Conservation (phyloP, 805 yeast species). For the Tetrapisispora nanseiensis region DNA sequence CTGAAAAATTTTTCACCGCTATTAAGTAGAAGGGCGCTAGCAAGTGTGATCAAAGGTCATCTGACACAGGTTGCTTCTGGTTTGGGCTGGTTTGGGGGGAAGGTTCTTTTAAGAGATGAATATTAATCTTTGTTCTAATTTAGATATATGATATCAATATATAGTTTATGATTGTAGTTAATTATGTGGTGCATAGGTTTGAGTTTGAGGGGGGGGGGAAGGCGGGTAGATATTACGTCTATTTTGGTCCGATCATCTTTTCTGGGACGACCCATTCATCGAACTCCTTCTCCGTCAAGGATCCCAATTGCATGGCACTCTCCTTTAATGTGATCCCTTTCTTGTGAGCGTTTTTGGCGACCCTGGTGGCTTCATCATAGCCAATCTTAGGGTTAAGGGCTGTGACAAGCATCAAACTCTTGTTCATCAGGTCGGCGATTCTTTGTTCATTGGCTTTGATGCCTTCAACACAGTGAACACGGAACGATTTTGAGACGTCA, state of each 20-base stretch:
- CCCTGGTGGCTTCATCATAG: slow-evolving; percentile 93
- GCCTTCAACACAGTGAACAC: slow-evolving; percentile 91
- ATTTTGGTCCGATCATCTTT: slow-evolving; percentile 85
- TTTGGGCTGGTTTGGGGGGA: too few species aligned
- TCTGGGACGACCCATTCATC: slow-evolving; percentile 97
- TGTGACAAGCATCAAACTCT: slow-evolving; percentile 95
- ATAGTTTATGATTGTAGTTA: too few species aligned
- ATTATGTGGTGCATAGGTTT: too few species aligned
- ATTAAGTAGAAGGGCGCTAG: background rate
- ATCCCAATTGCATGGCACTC: slow-evolving; percentile 86
- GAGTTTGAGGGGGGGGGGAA: too few species aligned
- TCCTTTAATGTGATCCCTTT: slow-evolving; percentile 93
- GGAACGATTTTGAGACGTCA: slow-evolving; percentile 84
- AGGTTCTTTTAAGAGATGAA: too few species aligned
- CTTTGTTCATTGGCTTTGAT: slow-evolving; percentile 80
- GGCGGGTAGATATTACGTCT: too few species aligned
- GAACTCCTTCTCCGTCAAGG: slow-evolving; percentile 74
- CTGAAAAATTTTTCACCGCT: slow-evolving; percentile 2
- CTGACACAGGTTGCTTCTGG: too few species aligned
- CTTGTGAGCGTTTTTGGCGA: slow-evolving; percentile 97
- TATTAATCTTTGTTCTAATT: too few species aligned
- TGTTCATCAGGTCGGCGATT: slow-evolving; percentile 80
- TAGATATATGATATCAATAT: too few species aligned
- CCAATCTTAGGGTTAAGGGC: slow-evolving; percentile 98
- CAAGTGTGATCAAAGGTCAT: too few species aligned